Evolutionary conservation across 106 monocot genomes (phyloP), one percentile per base, ranked within the genome.

Genomic region (Acorus calamus): DNA sequence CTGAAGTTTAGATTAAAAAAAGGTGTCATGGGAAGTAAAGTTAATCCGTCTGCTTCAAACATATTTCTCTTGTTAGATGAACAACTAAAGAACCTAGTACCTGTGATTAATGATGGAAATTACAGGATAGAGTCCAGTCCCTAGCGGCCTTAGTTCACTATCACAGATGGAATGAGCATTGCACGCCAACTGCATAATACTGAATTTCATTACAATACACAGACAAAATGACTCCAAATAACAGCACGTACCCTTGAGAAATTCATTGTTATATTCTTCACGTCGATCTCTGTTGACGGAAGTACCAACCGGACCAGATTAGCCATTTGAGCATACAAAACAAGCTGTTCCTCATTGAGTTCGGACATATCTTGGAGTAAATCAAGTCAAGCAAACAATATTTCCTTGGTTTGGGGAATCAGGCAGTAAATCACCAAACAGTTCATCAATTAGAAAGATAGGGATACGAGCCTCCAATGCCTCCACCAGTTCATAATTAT

Each of bases 151-250:
- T 41, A 98, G 80, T 63, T 98, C 91, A 65, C 70, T 73, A 65
- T 91, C 87, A 65, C 96, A 91, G 51, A 98, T 98, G 28, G 91
- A 88, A 70, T 98, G 96, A 62, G 96, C 96, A 79, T 98, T 98
- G 78, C 96, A 98, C 14, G 96, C 72, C 49, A 98, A 66, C 91
- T 98, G 85, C 77, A 75, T 50, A 9, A 71, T 50, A 61, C 14
- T 44, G 8, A 71, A 28, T 28, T 28, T 28, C 28, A 28, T 28
- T 28, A 28, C 28, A 28, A 28, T 28, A 28, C 28, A 28, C 28
- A 28, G 28, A 44, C 4, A 57, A 6, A 53, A 71, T 55, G 5
- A 48, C 47, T 14, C 44, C 10, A 46, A 46, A 55, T 54, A 47
- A 69, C 41, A 69, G 8, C 11, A 42, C 7, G 54, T 78, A 87